Base-by-base conservation (phyloP, 2,329 filamentous ascomycete species). In the Arthrinium puccinioides region DNA sequence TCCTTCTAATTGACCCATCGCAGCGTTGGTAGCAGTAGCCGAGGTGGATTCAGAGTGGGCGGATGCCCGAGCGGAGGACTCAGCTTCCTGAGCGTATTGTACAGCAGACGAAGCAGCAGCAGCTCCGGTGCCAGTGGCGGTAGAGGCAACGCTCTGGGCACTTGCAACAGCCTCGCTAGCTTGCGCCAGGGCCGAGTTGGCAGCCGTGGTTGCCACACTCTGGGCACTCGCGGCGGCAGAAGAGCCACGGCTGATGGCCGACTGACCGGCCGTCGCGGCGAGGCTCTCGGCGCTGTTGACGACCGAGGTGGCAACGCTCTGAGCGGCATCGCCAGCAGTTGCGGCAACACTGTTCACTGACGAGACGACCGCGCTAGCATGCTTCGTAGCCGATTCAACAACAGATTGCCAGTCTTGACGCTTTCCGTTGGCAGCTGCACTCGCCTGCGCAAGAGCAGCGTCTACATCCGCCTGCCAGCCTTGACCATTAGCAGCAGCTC, bases 81-180 rank as follows among this genome's bases (percentile, higher is more conserved):
- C n/a, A n/a, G n/a, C n/a, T n/a, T n/a, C n/a, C n/a, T n/a, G n/a
- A n/a, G n/a, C n/a, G n/a, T n/a, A n/a, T n/a, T n/a, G n/a, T n/a
- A n/a, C n/a, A n/a, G n/a, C n/a, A n/a, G n/a, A n/a, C n/a, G n/a
- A n/a, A n/a, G n/a, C n/a, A n/a, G n/a, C n/a, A n/a, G n/a, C n/a
- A n/a, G n/a, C n/a, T n/a, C n/a, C n/a, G n/a, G n/a, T n/a, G n/a
- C n/a, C n/a, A n/a, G n/a, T n/a, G n/a, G n/a, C n/a, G n/a, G n/a
- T 51, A 8, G 48, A 41, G 6, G 44, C 47, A n/a, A 50, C 44
- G 36, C 44, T 47, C 39, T 47, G 26, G 4, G 47, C 47, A 25
- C 48, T 50, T 6, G 31, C 24, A 18, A 48, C 38, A 14, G 39
- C 48, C 3, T 29, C 38, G 32, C 38, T 46, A 8, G 48, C 49